These are phyloP conservation scores for Lagenidium sp. DNA, from an alignment of 352 stramenopile species.

Conservation along the genomic window DNA sequence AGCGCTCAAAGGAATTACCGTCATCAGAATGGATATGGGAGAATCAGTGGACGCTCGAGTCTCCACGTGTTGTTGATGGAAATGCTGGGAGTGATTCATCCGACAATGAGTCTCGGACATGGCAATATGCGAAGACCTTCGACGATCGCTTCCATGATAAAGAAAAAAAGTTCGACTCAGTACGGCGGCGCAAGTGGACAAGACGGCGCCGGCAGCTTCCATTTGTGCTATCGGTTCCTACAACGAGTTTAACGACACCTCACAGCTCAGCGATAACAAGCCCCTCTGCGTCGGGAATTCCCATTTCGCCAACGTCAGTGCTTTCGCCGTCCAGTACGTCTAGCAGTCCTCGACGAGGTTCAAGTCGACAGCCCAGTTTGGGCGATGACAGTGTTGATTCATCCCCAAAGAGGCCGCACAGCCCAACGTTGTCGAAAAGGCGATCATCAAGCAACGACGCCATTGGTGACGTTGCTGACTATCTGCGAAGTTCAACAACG, in stretches of 20 bases:
- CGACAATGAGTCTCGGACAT: slow-evolving; percentile 9
- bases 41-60: slow-evolving; percentile 57
- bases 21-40: slow-evolving; percentile 81
- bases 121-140: slow-evolving; percentile 63
- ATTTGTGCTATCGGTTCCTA: slow-evolving; percentile 25
- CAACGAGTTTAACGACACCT: not conserved
- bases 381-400: slow-evolving; percentile 11
- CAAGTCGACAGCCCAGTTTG: slow-evolving; percentile 8
- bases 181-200: slow-evolving; percentile 58
- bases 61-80: slow-evolving; percentile 1
- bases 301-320: not conserved
- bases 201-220: slow-evolving; percentile 48
- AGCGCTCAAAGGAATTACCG: slow-evolving; percentile 45
- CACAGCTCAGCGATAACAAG: no score
- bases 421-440: slow-evolving; percentile 3
- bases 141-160: slow-evolving; percentile 69
- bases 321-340: not conserved
- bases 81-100: slow-evolving; percentile 19
- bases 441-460: slow-evolving; percentile 14
- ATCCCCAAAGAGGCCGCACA: slow-evolving; percentile 1
- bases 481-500: no score
- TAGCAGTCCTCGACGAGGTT: slow-evolving; percentile 6
- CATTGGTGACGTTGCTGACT: not conserved
- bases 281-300: not conserved
- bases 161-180: slow-evolving; percentile 64